A percentile compares a stretch with the other conserved stretches of the same genome.
phyloP scores from a whole-genome alignment of 2,329 filamentous ascomycete species.

The Pestalotiopsis sp. region DNA sequence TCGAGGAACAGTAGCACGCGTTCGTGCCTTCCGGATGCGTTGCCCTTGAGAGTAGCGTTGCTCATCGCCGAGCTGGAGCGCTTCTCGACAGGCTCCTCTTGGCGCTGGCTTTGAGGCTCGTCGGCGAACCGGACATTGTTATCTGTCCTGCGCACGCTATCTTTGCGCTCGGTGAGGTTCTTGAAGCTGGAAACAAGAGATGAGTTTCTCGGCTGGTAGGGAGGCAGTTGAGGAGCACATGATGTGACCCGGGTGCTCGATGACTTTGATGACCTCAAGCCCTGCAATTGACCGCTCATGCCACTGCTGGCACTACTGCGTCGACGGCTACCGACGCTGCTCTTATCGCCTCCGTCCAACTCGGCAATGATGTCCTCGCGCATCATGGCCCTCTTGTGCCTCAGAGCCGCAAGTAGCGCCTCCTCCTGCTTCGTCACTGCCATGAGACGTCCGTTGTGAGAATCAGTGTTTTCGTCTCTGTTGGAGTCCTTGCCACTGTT shows the following conservation, averaged over 20 bases:
- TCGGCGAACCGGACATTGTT: conserved; percentile 12
- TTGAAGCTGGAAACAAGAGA: conserved; percentile 12
- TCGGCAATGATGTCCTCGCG: conserved; percentile 49
- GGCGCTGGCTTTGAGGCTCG: background rate
- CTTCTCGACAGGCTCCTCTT: background rate
- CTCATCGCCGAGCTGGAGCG: conserved; percentile 3
- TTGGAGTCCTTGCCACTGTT: conserved; percentile 13
- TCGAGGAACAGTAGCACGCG: conserved; percentile 36
- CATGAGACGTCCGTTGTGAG: conserved; percentile 50
- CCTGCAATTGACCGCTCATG: background rate
- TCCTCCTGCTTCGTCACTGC: conserved; percentile 62
- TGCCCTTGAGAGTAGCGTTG: background rate
- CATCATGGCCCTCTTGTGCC: conserved; percentile 60
- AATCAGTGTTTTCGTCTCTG: conserved; percentile 18
- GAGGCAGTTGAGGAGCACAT: conserved; percentile 5
- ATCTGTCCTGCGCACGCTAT: conserved; percentile 2
- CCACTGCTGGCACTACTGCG: background rate
- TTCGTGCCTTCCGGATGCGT: conserved; percentile 23
- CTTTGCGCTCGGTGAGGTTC: conserved; percentile 6
- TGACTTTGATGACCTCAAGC: background rate
- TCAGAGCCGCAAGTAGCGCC: conserved; percentile 58
- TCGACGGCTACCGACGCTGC: conserved; percentile 4
- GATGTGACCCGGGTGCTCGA: background rate
- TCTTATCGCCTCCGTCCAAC: conserved; percentile 37
- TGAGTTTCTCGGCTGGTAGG: background rate